These are phyloP conservation scores for Saprolegnia diclina DNA, from an alignment of 352 stramenopile genomes.

Conservation along the genomic window DNA sequence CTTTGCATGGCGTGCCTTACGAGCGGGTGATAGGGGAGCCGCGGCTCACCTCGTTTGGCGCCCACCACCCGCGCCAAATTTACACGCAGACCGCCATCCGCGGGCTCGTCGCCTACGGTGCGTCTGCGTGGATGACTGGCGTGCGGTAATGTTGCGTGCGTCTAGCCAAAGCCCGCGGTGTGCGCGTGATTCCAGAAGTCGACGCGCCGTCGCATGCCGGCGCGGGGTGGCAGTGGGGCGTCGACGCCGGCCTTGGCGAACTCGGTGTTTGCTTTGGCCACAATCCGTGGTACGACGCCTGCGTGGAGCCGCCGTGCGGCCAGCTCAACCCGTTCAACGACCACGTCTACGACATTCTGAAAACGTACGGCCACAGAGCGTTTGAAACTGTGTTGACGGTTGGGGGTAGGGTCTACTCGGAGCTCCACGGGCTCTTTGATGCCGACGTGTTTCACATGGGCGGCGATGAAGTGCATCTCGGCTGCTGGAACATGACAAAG, in stretches of 20 bases:
- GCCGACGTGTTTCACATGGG: constrained; percentile 28
- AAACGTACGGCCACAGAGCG: background rate
- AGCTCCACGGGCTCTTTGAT: constrained; percentile 26
- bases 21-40: constrained; percentile 20
- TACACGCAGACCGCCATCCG: constrained; percentile 31
- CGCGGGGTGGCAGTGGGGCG: constrained; percentile 27
- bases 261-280: constrained; percentile 16
- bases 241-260: constrained; percentile 4
- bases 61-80: constrained; percentile 20
- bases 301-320: constrained; percentile 22
- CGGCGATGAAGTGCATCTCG: constrained; percentile 27
- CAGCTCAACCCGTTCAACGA: constrained; percentile 30
- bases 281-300: constrained; percentile 9
- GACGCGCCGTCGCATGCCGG: constrained; percentile 29
- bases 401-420: constrained; percentile 17
- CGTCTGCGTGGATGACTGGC: background rate
- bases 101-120: constrained; percentile 30
- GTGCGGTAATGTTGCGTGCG: background rate
- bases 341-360: constrained; percentile 22
- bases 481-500: constrained; percentile 24
- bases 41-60: constrained; percentile 11
- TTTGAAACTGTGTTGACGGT: background rate
- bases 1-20: background rate
- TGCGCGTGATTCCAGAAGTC: constrained; percentile 33
- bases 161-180: constrained; percentile 27